Evolutionary conservation across 495 filamentous ascomycete species (phyloP), one percentile per base, ranked within the genome.

Genomic region (Talaromyces liani): DNA sequence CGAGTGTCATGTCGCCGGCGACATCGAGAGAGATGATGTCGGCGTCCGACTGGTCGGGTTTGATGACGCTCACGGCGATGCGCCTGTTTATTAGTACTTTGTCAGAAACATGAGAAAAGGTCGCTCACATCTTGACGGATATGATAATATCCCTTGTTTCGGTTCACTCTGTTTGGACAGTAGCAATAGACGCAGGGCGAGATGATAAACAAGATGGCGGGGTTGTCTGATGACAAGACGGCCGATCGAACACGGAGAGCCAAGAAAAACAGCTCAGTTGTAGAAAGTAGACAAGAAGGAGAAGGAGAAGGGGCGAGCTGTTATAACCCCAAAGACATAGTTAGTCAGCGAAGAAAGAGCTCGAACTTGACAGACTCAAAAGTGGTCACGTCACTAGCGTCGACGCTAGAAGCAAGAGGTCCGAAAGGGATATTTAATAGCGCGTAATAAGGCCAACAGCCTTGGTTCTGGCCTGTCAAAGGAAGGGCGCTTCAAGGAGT

Each of bases 21-120:
- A 97, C 87, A 63, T 97, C 93, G 60, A 96, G 85, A 61, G 88
- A 87, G 66, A 96, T 81, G 66, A 96, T 84, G 70, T 93, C 90
- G 68, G 87, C 82, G 68, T 94, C 91, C 70, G 71, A 84, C 78
- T 80, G 84, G 79, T 80, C 88, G 79, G 81, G 90, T 68, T 76
- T 85, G 71, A 86, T 89, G 68, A 96, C 90, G 68, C 84, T 90
- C 68, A 98, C 87, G 62, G 92, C 96, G 80, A 96, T 88, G 71
- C 84, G 91, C 88, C 88, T 92, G 36, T 29, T 29, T 51, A 29
- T 29, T 8, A 54, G 18, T 22, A 45, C 8, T 10, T 14, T 51
- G 1, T 34, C 27, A 54, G 10, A 29, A 2, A 51, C 3, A 20
- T 12, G 12, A 36, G 4, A 53, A 1, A 36, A 57, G 9, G 25